Evolutionary conservation across 2,329 filamentous ascomycete genomes (phyloP), one percentile per base, ranked within the genome.

Genomic region (Bipolaris gigantea): DNA sequence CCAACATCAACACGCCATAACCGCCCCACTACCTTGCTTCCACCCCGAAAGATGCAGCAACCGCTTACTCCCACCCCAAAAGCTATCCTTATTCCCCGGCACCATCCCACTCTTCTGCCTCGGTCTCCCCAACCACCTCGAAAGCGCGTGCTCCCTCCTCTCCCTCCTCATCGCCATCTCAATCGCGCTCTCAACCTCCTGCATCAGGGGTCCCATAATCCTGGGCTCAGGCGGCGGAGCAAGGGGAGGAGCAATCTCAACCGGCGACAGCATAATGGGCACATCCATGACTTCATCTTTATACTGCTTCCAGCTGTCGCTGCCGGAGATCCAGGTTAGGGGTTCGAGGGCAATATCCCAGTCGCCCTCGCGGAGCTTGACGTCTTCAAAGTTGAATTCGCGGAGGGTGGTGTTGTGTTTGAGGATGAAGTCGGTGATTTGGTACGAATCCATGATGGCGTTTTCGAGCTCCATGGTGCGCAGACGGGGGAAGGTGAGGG

Each of bases 311-410:
- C 73, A 75, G 15, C 62, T 75, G 58, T 78, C 75, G 72, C 66
- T 65, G 47, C 73, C 69, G 10, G 71, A 71, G 44, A 67, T 79
- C 66, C 66, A 61, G 23, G 83, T 85, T 52, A 95, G 77, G 1
- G 89, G 88, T 35, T 85, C 84, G n/a, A 96, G 81, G 0, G 90
- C 90, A 27, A 92, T 87, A 54, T 94, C 88, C 90, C 90, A 96
- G 53, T 80, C 87, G 25, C 89, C 90, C 56, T 83, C 81, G 46
- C 85, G 81, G 39, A 96, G 81, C 27, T 83, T 79, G 16, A 92
- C 86, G 58, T 89, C 86, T 69, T 92, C 86, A 72, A 95, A 91
- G 70, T 91, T 87, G 67, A 93, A 90, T 67, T 93, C 88, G 59
- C 83, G 81, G 41, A 95, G 83, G 0, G 85, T 87, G 50, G 79